Evolutionary conservation across 225 moss, liverwort and hornwort species (phyloP), one percentile per base, ranked within the genome.

Genomic region (Pseudisothecium myosuroides): DNA sequence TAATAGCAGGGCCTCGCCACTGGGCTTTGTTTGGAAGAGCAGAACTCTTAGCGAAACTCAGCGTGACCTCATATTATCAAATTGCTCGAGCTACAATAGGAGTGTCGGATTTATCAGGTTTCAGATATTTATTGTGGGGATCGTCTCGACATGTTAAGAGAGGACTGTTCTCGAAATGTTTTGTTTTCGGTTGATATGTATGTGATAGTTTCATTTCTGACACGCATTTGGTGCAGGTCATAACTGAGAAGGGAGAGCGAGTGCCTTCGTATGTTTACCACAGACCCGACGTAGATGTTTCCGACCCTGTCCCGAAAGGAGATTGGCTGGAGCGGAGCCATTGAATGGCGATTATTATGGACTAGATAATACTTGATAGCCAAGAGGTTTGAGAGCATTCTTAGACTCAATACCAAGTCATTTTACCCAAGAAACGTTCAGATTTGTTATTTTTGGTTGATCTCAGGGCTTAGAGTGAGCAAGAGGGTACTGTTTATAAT

Each of bases 161-260:
- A 43, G 61, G 20, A 43, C 13, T 81, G 81, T 41, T 81, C 13
- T 28, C 14, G 20, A 37, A 60, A 29, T 81, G 29, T 82, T 45
- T 24, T 34, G 47, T 49, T 82, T 49, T 64, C 63, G 36, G 27
- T 81, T 71, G 68, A n/a, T 56, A 68, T 54, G 39, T 27, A 47
- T 45, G 11, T 90, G 32, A 49, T 29, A 60, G 67, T 74, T 80
- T 58, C 62, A 66, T 83, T 39, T 71, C 55, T 83, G n/a, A 71
- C 34, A 81, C 43, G 39, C 49, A 86, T 83, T 58, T 61, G 76
- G 56, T 86, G 68, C 90, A 98, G 98, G 98, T 97, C 45, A 85
- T 93, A 69, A 98, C 98, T 19, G 98, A 97, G 92, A 92, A 31
- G 86, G 98, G 98, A 73, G 95, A 98, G 86, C 96, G 92, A 61